Conservation (phyloP, 306 rosid genomes). For the Gynostemma pentaphyllum region DNA sequence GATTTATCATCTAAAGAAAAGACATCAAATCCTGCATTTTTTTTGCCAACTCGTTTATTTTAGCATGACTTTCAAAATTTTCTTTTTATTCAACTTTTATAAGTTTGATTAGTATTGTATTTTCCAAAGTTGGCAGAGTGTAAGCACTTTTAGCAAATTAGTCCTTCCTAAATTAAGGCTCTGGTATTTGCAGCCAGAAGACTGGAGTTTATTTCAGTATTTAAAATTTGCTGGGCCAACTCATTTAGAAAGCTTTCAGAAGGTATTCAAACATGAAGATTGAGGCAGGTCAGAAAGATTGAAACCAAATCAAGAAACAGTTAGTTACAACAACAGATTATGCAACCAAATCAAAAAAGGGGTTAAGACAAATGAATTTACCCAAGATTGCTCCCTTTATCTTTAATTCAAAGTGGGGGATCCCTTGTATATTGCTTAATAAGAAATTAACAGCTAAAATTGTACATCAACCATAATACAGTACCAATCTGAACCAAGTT, state of each 20-base stretch:
- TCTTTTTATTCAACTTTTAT: too few relatives aligned
- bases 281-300: not conserved
- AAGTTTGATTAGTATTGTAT: too few relatives aligned
- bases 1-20: too few relatives aligned
- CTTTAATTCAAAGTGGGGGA: not conserved
- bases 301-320: not conserved
- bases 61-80: too few relatives aligned
- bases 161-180: not conserved
- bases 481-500: not conserved
- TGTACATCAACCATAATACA: not conserved
- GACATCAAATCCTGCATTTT: too few relatives aligned
- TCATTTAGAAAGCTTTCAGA: not conserved
- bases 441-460: not conserved
- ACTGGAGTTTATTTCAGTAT: not conserved
- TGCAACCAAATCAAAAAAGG: not conserved
- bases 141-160: too few relatives aligned
- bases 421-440: not conserved
- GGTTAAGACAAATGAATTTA: not conserved
- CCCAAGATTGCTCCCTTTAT: not conserved
- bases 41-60: too few relatives aligned
- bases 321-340: not conserved
- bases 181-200: not conserved
- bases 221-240: not conserved
- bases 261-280: not conserved
- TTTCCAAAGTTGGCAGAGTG: too few relatives aligned